Evolutionary conservation across 163 green algal species (phyloP), one percentile per base, ranked within the genome.

Genomic region (Scenedesmus sp.): DNA sequence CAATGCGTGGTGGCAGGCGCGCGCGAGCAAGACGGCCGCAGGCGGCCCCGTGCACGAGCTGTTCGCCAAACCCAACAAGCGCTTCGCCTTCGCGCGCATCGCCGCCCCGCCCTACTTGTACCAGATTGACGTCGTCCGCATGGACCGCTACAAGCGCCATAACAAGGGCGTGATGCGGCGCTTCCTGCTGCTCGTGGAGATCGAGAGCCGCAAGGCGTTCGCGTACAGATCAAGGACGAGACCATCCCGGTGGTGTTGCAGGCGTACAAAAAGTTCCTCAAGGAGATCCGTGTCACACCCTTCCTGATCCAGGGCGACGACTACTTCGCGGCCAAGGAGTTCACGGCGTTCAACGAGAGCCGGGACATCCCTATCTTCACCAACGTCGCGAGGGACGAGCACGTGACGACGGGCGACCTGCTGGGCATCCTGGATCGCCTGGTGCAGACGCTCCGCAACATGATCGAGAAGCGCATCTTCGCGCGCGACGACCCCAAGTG

Each of bases 101-200:
- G n/a, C 30, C 12, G 72, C 30, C 0, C 72, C 72, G 5, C 72
- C 72, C 5, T 81, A 81, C 3, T 46, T 12, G 26, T 81, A 46
- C n/a, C 24, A 46, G 72, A 81, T 81, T 40, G 72, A 81, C 30
- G 44, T n/a, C 0, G 44, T 81, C 72, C 24, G 72, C 5, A 81
- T 81, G 72, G 72, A 81, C 72, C 37, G 72, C n/a, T 81, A 30
- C 72, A 81, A 81, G 16, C 10, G 72, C 30, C 72, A 81, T 18
- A 81, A 81, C n/a, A 40, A 44, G 22, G 72, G 30, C 24, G 44
- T 18, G 72, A 81, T 7, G 26, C n/a, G n/a, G n/a, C 44, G 72
- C 30, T 81, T 81, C 3, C 0, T 81, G 72, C 44, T 81, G 33
- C 2, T 81, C 30, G 72, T 81, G 5, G 72, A 81, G 0, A 81